Conservation (phyloP, 2,329 filamentous ascomycete species). For the Chaetomiaceae sp. region DNA sequence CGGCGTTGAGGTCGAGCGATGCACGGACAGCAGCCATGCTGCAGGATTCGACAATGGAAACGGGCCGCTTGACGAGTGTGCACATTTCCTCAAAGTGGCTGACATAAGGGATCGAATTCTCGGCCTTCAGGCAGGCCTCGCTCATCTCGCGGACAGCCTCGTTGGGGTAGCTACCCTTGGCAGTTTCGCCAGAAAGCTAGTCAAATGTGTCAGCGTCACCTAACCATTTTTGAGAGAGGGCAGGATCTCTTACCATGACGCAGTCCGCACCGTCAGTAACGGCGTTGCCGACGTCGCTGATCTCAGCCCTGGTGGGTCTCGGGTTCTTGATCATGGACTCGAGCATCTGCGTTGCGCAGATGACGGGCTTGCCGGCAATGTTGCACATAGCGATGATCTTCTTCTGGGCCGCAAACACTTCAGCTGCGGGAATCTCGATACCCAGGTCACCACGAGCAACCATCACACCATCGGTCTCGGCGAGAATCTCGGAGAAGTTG, state of each 20-base stretch:
- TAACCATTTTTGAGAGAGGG: neutral
- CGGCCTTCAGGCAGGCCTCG: constrained; percentile 92
- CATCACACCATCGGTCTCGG: constrained; percentile 98
- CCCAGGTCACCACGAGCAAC: constrained; percentile 96
- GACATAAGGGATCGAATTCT: constrained; percentile 96
- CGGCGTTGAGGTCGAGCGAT: constrained; percentile 92
- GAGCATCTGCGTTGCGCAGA: constrained; percentile 99
- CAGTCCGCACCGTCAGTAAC: constrained; percentile 97
- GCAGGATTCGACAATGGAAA: constrained; percentile 86
- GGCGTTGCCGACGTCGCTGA: constrained; percentile 96
- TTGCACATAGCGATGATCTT: constrained; percentile 99
- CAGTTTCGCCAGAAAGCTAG: constrained; percentile 87
- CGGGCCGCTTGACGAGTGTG: constrained; percentile 75
- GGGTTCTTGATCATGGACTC: constrained; percentile 99
- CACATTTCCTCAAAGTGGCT: constrained; percentile 95
- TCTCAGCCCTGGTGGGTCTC: constrained; percentile 93
- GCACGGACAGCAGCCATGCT: constrained; percentile 96
- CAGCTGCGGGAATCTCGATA: constrained; percentile 96
- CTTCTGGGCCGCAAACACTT: constrained; percentile 99
- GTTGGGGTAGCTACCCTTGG: constrained; percentile 91
- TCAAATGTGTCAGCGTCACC: neutral
- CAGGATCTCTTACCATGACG: constrained; percentile 63
- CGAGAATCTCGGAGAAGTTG: constrained; percentile 97
- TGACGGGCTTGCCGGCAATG: constrained; percentile 96
- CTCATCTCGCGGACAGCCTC: constrained; percentile 97